Evolutionary conservation across 768 basidiomycete genomes (phyloP).

Genomic region (Exidia glandulosa): DNA sequence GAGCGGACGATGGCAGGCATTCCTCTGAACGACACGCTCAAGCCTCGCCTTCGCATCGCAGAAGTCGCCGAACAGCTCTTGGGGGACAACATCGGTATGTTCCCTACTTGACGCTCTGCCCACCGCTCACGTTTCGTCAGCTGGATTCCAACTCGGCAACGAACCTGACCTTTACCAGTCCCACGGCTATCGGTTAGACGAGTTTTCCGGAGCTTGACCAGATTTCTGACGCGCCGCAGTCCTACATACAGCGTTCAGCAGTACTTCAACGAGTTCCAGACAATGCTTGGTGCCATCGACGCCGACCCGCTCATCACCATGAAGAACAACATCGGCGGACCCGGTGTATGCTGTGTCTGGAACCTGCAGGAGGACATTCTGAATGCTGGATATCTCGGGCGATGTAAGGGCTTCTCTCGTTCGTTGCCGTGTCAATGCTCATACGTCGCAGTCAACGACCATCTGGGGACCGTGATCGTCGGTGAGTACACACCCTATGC

Average conservation of each 20-base stretch:
- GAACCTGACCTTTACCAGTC: background rate
- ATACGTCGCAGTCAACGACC: background rate
- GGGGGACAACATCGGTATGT: constrained; percentile 10
- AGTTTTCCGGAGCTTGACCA: no score
- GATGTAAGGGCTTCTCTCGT: background rate
- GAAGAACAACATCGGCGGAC: constrained; percentile 46
- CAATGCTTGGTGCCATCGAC: constrained; percentile 34
- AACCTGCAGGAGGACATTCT: constrained; percentile 18
- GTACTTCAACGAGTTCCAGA: constrained; percentile 43
- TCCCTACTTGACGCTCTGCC: background rate
- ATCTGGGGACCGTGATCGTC: background rate
- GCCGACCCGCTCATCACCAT: constrained; percentile 27
- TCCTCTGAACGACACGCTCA: constrained; percentile 54
- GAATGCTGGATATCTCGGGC: constrained; percentile 18
- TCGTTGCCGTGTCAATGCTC: background rate
- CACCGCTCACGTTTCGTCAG: background rate
- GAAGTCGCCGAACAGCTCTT: constrained; percentile 29
- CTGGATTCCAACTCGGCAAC: constrained; percentile 9
- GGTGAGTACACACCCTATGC: background rate
- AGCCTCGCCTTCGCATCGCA: constrained; percentile 30
- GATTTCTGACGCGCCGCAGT: background rate
- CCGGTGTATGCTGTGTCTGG: constrained; percentile 38
- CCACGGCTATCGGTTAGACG: background rate
- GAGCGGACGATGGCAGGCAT: constrained; percentile 25
- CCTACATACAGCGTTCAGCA: constrained; percentile 19